Evolutionary conservation across 2,329 filamentous ascomycete genomes (phyloP), one percentile per base, ranked within the genome.

Genomic region (Monilinia fructigena): DNA sequence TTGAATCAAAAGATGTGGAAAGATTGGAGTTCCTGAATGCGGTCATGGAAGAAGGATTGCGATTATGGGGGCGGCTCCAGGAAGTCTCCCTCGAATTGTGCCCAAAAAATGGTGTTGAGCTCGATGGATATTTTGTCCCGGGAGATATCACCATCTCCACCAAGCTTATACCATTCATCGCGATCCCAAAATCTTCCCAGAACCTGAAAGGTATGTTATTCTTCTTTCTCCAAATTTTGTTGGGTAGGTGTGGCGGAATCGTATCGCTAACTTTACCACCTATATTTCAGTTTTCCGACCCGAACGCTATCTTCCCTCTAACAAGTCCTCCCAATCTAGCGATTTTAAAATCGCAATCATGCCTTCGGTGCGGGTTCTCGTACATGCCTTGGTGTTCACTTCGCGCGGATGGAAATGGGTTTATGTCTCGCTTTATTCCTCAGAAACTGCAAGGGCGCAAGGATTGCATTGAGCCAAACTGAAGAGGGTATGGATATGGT

Each of bases 91-190:
- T 11, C 71, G 78, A 2, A 55, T 47, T 1, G 70, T 74, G 1
- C 76, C 78, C 0, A 48, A 65, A 65, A 1, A 73, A 69, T 20
- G 77, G 77, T 2, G 71, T 71, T 1, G 66, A 66, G 0, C 61
- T 80, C 11, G 72, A 67, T 12, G 77, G 74, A 4, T 73, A 75
- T 48, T 71, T 68, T n/a, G 38, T 81, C 7, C 77, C 78, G 0
- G 74, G 70, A 6, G 77, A 75, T 0, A 71, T 70, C 0, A 76
- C 70, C 0, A 73, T 80, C 0, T 71, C 74, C 1, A 78, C 77
- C 77, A 79, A 70, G 67, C 75, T 28, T 80, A 76, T 60, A 78
- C 76, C 23, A 69, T 80, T 23, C 79, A 81, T 66, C 76, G 77
- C 6, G 73, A 79, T 63, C 69, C 72, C 0, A 58, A 58, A 1